A percentile compares a stretch with the other conserved stretches of the same genome.
phyloP scores from a whole-genome alignment of 345 rosid species.

The Lepidium sativum region DNA sequence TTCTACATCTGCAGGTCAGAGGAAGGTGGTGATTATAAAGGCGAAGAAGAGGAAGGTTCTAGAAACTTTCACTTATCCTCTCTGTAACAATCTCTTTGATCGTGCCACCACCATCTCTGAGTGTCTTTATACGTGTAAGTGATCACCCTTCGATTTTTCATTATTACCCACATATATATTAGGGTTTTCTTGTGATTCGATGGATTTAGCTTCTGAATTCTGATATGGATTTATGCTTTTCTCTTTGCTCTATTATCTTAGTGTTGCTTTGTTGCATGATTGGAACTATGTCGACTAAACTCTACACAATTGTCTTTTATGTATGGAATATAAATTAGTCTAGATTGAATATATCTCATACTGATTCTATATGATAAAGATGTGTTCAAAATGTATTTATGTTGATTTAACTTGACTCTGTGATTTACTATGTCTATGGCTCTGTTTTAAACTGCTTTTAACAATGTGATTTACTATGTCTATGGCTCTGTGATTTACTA shows the following conservation, averaged over 20 bases:
- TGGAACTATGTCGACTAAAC: neutral
- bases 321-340: too few relatives aligned
- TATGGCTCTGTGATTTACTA: too few relatives aligned
- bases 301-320: neutral
- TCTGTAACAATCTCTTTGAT: conserved; percentile 1
- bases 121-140: conserved; percentile 17
- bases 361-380: too few relatives aligned
- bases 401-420: too few relatives aligned
- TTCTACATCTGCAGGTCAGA: too few relatives aligned
- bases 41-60: neutral
- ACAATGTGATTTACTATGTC: too few relatives aligned
- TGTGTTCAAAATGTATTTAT: too few relatives aligned
- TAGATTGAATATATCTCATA: too few relatives aligned
- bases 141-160: neutral
- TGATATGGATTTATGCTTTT: neutral
- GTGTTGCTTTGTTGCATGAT: neutral
- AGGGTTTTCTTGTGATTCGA: neutral
- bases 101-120: conserved; percentile 12
- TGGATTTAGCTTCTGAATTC: neutral
- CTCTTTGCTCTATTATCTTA: neutral
- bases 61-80: neutral
- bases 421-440: too few relatives aligned
- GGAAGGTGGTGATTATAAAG: neutral
- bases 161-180: neutral
- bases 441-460: too few relatives aligned